Percentiles rank a stretch among this genome's conserved stretches.
phyloP scores from a whole-genome alignment of 2,329 filamentous ascomycete genomes.

The Colletotrichum sp. region DNA sequence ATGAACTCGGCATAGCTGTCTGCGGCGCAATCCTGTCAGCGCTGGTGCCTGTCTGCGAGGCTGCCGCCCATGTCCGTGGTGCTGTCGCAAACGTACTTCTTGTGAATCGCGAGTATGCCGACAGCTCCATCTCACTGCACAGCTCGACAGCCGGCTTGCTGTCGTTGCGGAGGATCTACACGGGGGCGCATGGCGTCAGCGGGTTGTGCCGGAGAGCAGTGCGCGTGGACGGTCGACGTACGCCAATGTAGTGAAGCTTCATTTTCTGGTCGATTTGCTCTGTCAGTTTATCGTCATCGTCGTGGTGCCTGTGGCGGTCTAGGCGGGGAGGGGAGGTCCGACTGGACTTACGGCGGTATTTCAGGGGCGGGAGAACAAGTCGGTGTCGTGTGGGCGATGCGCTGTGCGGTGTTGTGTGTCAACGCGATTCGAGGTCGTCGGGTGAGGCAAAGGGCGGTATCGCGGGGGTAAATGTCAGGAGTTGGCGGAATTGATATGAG shows the following conservation, averaged over 20 bases:
- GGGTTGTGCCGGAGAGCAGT: background rate
- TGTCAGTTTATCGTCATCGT: background rate
- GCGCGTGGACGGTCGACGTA: conserved; percentile 47
- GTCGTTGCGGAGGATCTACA: conserved; percentile 82
- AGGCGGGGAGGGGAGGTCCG: background rate
- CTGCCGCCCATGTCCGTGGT: background rate
- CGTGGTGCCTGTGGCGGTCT: background rate
- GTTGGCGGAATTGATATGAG: background rate
- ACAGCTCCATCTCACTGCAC: conserved; percentile 77
- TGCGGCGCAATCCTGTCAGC: background rate
- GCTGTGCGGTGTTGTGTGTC: background rate
- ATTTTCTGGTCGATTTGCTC: conserved; percentile 52
- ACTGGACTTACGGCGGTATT: conserved; percentile 16
- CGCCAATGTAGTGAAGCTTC: conserved; percentile 89
- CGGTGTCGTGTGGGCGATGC: background rate
- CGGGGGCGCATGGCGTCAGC: background rate
- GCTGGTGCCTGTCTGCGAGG: background rate
- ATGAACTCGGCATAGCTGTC: conserved; percentile 61
- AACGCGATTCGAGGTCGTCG: background rate
- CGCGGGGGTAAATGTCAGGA: background rate
- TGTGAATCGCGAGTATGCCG: conserved; percentile 81
- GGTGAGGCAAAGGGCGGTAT: background rate
- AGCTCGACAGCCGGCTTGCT: conserved; percentile 78
- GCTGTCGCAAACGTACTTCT: conserved; percentile 57
- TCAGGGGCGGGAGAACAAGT: background rate